Conservation (phyloP, 257 asterid genomes). For the Capsicum baccatum region DNA sequence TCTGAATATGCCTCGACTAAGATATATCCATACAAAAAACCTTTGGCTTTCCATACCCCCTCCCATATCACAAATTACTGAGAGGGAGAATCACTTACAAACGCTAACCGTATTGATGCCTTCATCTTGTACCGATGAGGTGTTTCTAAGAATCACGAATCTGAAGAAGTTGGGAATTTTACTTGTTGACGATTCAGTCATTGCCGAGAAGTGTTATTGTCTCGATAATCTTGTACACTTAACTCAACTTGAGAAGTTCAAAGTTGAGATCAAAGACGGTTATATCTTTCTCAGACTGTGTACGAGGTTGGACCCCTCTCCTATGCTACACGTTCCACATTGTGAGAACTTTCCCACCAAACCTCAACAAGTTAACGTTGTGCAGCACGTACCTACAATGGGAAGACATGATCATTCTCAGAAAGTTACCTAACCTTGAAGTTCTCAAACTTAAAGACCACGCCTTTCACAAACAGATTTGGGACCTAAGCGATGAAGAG, state of each 20-base stretch:
- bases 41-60: neutral
- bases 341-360: too few relatives aligned
- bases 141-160: too few relatives aligned
- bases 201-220: neutral
- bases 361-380: neutral
- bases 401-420: neutral
- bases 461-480: neutral
- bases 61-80: neutral
- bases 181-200: too few relatives aligned
- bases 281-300: neutral
- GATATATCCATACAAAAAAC: neutral
- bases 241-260: neutral
- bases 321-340: neutral
- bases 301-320: neutral
- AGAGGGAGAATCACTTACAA: neutral
- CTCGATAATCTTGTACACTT: neutral
- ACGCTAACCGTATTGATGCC: neutral
- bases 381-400: neutral
- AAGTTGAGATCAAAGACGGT: neutral
- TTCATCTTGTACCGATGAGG: too few relatives aligned
- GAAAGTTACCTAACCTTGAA: slow-evolving; percentile 6
- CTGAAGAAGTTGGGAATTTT: too few relatives aligned
- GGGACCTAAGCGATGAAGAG: neutral
- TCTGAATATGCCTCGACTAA: neutral
- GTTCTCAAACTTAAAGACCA: neutral